phyloP scores from a whole-genome alignment of 345 rosid genomes.

The Streptanthus diversifolius region DNA sequence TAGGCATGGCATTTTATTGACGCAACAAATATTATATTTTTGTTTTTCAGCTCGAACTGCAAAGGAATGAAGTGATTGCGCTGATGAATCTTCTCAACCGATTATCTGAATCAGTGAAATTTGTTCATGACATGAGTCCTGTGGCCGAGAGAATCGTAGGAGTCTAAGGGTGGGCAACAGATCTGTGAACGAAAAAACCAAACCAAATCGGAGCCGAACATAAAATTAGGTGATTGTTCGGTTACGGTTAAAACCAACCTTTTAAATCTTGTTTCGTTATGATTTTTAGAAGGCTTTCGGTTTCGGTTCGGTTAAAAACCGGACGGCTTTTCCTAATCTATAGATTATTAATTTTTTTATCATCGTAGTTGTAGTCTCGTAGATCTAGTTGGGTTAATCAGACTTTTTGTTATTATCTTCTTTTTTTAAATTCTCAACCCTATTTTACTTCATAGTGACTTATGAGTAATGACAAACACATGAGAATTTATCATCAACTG shows the following conservation, averaged over 20 bases:
- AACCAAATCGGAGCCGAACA: not conserved
- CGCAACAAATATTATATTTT: not conserved
- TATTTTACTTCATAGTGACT: not conserved
- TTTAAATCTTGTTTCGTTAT: too few species aligned
- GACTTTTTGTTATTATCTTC: not conserved
- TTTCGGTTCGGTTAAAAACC: not conserved
- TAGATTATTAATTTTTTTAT: not conserved
- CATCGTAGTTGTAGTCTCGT: too few species aligned
- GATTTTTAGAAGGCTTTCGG: too few species aligned
- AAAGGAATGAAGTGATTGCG: conserved; percentile 76
- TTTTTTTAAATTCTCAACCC: too few species aligned
- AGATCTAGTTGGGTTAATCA: not conserved
- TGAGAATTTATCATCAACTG: not conserved
- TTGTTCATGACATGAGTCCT: conserved; percentile 56
- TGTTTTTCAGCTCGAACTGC: conserved; percentile 57
- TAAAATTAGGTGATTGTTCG: not conserved
- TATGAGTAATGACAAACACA: not conserved
- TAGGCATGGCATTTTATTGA: not conserved
- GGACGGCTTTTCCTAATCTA: not conserved
- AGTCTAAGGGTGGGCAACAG: not conserved
- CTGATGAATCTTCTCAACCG: conserved; percentile 68
- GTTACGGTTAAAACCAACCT: not conserved
- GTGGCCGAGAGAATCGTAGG: conserved; percentile 38
- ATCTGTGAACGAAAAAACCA: not conserved
- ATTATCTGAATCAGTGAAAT: conserved; percentile 63